A percentile compares a stretch with the other conserved stretches of the same genome.
phyloP scores from a whole-genome alignment of 495 filamentous ascomycete genomes.

The Talaromyces trachyspermus region DNA sequence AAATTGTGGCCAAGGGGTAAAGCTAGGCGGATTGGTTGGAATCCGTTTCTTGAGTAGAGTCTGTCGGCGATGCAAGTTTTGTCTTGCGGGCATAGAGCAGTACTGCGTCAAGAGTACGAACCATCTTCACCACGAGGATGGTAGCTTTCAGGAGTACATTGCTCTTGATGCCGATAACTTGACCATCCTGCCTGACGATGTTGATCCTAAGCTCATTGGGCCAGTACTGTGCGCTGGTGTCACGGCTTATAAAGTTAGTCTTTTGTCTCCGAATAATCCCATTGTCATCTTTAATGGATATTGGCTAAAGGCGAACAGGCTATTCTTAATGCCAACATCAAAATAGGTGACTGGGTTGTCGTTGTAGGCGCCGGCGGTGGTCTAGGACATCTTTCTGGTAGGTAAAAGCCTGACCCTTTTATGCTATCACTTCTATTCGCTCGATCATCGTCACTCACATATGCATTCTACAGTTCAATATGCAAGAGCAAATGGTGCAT shows the following conservation, averaged over 20 bases:
- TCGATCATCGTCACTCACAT: no score
- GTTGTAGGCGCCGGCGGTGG: conserved; percentile 46
- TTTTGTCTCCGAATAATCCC: neutral
- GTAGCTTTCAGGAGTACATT: conserved; percentile 32
- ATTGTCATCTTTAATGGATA: neutral
- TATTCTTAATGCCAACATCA: conserved; percentile 32
- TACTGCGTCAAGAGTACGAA: conserved; percentile 38
- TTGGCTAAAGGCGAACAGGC: conserved; percentile 15
- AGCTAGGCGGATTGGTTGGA: conserved; percentile 36
- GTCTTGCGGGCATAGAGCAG: conserved; percentile 40
- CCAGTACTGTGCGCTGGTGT: conserved; percentile 40
- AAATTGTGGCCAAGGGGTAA: conserved; percentile 19
- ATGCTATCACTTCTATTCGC: neutral
- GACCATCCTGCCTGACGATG: conserved; percentile 38
- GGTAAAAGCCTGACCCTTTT: conserved; percentile 1
- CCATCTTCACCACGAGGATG: conserved; percentile 44
- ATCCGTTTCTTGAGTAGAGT: conserved; percentile 40
- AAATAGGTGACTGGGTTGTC: conserved; percentile 36
- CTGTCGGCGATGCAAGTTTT: conserved; percentile 42
- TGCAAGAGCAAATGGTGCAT: conserved; percentile 33
- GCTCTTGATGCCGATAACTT: conserved; percentile 39
- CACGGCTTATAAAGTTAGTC: conserved; percentile 21
- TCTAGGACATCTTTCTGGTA: conserved; percentile 40
- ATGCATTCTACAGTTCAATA: conserved; percentile 34
- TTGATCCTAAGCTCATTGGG: conserved; percentile 35